These are phyloP conservation scores for Russula emetica DNA, from an alignment of 768 basidiomycete species.

Conservation along the genomic window DNA sequence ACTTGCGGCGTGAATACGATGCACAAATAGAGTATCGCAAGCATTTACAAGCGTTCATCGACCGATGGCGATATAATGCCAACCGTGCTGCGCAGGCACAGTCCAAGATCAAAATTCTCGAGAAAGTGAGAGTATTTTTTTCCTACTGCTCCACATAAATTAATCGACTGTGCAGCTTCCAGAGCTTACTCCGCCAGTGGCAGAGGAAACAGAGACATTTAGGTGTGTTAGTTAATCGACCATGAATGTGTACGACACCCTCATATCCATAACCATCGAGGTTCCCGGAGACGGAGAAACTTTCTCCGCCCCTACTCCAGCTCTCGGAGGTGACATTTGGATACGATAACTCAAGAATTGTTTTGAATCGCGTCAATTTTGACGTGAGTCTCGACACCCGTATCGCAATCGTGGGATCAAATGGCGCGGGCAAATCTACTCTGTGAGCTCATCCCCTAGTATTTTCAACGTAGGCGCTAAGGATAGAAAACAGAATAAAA, in stretches of 20 bases:
- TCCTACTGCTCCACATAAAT: too few relatives aligned
- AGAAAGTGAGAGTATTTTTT: conserved; percentile 51
- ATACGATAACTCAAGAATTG: conserved; percentile 69
- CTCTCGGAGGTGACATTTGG: conserved; percentile 89
- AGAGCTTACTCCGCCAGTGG: conserved; percentile 87
- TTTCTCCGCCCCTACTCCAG: conserved; percentile 92
- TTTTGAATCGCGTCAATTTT: conserved; percentile 78
- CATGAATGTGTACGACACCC: not conserved
- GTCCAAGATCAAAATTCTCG: conserved; percentile 63
- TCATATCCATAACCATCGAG: conserved; percentile 36
- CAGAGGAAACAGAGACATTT: conserved; percentile 90
- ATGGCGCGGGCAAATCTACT: conserved; percentile 96
- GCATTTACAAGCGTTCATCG: conserved; percentile 96
- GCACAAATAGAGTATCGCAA: conserved; percentile 92
- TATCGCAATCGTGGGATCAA: conserved; percentile 92
- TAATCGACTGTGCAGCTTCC: conserved; percentile 55
- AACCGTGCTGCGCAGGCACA: conserved; percentile 91
- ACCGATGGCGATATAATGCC: conserved; percentile 96
- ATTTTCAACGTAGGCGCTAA: conserved; percentile 7
- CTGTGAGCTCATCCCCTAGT: conserved; percentile 46
- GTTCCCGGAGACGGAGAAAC: conserved; percentile 95
- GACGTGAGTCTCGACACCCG: conserved; percentile 93
- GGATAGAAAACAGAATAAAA: conserved; percentile 62
- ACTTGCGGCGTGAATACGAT: conserved; percentile 92
- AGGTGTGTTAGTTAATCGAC: conserved; percentile 46